Conservation (phyloP, 2,329 filamentous ascomycete species). For the Diaporthe ampelina region DNA sequence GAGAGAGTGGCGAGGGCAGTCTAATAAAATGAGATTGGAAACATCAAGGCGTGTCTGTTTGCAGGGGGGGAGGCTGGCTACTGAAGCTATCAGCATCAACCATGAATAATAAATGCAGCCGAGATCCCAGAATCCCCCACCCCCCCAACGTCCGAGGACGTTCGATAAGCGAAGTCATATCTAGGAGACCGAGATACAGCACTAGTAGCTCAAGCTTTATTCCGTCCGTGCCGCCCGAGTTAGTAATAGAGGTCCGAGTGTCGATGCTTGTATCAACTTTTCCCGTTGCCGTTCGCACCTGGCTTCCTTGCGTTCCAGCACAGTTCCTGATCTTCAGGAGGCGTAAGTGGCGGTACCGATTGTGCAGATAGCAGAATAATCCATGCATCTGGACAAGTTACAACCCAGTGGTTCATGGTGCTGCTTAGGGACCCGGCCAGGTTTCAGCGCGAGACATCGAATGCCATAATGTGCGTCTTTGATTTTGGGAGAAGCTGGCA, state of each 20-base stretch:
- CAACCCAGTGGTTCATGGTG: neutral
- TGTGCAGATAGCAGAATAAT: neutral
- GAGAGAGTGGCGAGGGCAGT: neutral
- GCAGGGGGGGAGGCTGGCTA: neutral
- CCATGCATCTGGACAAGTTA: neutral
- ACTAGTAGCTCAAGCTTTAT: neutral
- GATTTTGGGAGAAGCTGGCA: no score
- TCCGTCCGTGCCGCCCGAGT: neutral
- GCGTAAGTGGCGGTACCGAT: neutral
- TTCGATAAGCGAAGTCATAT: neutral
- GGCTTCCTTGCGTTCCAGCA: neutral
- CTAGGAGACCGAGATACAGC: neutral
- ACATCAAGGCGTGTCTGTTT: neutral
- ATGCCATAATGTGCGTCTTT: neutral
- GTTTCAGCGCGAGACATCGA: neutral
- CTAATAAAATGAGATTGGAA: conserved; percentile 19
- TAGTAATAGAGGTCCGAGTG: conserved; percentile 5
- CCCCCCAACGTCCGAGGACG: neutral
- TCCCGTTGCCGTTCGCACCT: neutral
- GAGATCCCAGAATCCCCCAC: neutral
- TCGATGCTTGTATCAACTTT: neutral
- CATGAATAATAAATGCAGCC: neutral
- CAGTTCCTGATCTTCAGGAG: neutral
- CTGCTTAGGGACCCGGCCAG: no score
- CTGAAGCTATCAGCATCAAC: neutral